Evolutionary conservation across 768 basidiomycete species (phyloP).

Genomic region (Boletus reticuloceps): DNA sequence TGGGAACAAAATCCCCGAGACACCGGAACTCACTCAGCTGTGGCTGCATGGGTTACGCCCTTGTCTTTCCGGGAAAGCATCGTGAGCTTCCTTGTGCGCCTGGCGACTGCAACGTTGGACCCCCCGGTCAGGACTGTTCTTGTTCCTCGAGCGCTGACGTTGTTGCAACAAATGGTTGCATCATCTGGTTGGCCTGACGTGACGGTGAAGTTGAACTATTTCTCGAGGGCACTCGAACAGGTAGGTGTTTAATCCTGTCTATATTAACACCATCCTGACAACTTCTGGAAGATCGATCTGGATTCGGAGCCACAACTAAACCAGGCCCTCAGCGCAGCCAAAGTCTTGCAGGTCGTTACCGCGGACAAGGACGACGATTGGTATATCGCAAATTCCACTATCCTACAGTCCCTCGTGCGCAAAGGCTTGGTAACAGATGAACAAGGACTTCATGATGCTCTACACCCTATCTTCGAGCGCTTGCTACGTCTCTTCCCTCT

Average conservation of each 20-base stretch:
- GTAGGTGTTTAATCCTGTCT: constrained; percentile 34
- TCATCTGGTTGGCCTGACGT: constrained; percentile 89
- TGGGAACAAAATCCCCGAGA: constrained; percentile 78
- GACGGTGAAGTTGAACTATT: constrained; percentile 87
- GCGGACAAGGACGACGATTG: constrained; percentile 81
- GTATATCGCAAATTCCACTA: constrained; percentile 68
- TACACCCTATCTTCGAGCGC: constrained; percentile 81
- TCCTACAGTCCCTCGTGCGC: constrained; percentile 80
- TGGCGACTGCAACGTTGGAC: constrained; percentile 68
- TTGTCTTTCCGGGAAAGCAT: constrained; percentile 82
- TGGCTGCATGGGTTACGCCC: constrained; percentile 66
- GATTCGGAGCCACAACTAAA: constrained; percentile 60
- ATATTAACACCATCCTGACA: not conserved
- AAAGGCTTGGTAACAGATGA: constrained; percentile 87
- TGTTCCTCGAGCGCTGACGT: constrained; percentile 58
- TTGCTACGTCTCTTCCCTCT: constrained; percentile 75
- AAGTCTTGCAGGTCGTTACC: constrained; percentile 84
- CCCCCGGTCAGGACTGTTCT: constrained; percentile 41
- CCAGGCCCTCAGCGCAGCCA: constrained; percentile 77
- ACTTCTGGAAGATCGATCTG: constrained; percentile 60
- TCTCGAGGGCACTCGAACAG: constrained; percentile 79
- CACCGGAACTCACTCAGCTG: constrained; percentile 21
- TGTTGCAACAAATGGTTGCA: constrained; percentile 77
- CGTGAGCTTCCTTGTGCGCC: constrained; percentile 92
- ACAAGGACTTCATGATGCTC: constrained; percentile 69